Base-by-base conservation (phyloP, 2,329 filamentous ascomycete species). In the Colletotrichum tanaceti region DNA sequence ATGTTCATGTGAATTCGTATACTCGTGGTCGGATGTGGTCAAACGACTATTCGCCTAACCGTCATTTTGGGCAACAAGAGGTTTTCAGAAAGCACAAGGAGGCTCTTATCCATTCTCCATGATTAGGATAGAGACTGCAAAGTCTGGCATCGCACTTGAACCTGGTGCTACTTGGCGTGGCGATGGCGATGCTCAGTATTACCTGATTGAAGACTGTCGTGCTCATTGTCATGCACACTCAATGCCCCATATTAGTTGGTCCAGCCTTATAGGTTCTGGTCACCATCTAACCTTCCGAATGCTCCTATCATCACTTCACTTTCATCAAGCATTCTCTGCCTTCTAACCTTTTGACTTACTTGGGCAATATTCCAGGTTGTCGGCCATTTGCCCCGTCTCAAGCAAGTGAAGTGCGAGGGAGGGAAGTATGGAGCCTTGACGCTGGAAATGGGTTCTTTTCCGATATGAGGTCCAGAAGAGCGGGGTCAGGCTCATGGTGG, bases 401-500 rank as follows among this genome's bases (percentile, higher is more conserved):
- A 35, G 59, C 47, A n/a, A n/a, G n/a, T n/a, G n/a, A n/a, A n/a
- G n/a, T n/a, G n/a, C n/a, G n/a, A n/a, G n/a, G n/a, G n/a, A n/a
- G n/a, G n/a, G n/a, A 38, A 46, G 18, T 41, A 11, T 28, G 28
- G 28, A 28, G 28, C 28, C 28, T 7, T 1, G 28, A 6, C 28
- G 28, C 7, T 28, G 28, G 28, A 28, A 6, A 28, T 7, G 28
- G 28, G 6, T 28, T 7, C 7, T 28, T 9, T 62, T 54, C 7
- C 43, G 59, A 6, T 62, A 62, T 38, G 59, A 62, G 49, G 59
- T 53, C n/a, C 9, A 2, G 38, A 10, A 46, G 16, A 62, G 49
- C 59, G 16, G 46, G 18, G 20, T 54, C 11, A 62, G 38, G 14
- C 38, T 41, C 38, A 41, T 11, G 38, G 38, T 41, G 38, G 38